A percentile compares a stretch with the other conserved stretches of the same genome.
Conservation (phyloP, 2,329 filamentous ascomycete genomes). For the Ophiostoma novo-ulmi region DNA sequence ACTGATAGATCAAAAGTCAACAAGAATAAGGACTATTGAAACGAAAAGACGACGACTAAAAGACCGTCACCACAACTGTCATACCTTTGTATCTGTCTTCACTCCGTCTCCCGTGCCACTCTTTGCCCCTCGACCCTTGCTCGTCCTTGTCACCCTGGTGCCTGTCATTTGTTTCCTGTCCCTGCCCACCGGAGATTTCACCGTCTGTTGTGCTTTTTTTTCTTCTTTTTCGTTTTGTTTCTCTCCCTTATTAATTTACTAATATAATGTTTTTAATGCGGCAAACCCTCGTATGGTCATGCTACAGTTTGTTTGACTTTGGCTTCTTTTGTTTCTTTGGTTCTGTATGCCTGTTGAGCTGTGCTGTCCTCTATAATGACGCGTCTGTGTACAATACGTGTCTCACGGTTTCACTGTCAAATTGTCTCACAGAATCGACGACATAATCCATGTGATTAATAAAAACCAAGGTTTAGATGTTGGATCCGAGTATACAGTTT, state of each 20-base stretch:
- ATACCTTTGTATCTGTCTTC: background rate
- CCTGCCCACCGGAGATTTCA: background rate
- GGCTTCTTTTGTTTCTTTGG: no score
- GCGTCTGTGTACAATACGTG: background rate
- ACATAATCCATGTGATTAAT: background rate
- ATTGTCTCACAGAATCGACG: background rate
- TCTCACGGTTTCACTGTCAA: background rate
- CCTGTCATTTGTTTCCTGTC: background rate
- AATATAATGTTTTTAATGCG: no score
- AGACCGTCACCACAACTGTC: background rate
- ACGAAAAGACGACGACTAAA: no score
- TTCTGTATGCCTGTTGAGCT: no score
- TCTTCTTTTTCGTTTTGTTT: background rate
- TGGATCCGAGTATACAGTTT: background rate
- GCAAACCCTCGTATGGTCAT: no score
- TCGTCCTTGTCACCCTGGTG: background rate
- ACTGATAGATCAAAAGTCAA: background rate
- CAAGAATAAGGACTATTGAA: background rate
- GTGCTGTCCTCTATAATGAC: background rate
- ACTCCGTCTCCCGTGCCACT: no score
- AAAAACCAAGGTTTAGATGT: background rate
- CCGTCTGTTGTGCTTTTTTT: background rate
- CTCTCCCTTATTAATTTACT: background rate
- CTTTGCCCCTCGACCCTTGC: background rate
- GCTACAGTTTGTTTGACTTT: no score